Percentiles rank a stretch among this genome's conserved stretches.
These are phyloP conservation scores for Usnea hakonensis DNA, from an alignment of 495 filamentous ascomycete species.

Conservation along the genomic window DNA sequence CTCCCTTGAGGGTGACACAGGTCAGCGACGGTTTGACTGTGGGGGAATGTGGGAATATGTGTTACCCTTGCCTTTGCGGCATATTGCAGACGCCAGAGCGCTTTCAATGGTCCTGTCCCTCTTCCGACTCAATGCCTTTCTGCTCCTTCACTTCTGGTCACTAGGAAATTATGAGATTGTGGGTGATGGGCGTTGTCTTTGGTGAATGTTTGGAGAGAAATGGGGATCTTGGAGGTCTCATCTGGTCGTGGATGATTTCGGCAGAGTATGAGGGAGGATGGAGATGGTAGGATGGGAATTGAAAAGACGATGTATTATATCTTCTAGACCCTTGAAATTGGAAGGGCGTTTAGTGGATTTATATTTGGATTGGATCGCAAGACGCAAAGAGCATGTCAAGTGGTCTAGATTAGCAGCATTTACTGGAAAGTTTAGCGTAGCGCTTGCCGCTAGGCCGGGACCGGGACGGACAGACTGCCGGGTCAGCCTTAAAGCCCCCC, in stretches of 20 bases:
- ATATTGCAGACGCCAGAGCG: constrained; percentile 5
- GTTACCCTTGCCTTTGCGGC: constrained; percentile 19
- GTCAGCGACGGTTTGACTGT: neutral
- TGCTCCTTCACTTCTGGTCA: neutral
- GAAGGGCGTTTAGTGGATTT: neutral
- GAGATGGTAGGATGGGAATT: neutral
- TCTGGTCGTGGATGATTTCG: neutral
- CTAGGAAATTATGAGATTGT: neutral
- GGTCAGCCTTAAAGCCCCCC: neutral
- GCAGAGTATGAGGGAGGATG: neutral
- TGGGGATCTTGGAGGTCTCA: neutral
- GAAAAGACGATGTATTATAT: neutral
- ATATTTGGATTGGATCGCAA: constrained; percentile 2
- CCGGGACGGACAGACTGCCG: constrained; percentile 1
- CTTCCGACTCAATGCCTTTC: neutral
- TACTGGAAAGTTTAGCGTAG: neutral
- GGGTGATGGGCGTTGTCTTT: neutral
- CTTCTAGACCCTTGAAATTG: neutral
- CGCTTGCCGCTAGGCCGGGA: neutral
- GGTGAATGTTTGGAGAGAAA: neutral
- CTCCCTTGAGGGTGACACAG: constrained; percentile 52
- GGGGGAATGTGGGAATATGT: too few relatives aligned
- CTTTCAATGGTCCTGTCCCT: neutral
- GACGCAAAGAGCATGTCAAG: constrained; percentile 2
- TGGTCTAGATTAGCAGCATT: neutral